Conservation (phyloP, 352 stramenopile genomes). For the Globisporangium yorkense region DNA sequence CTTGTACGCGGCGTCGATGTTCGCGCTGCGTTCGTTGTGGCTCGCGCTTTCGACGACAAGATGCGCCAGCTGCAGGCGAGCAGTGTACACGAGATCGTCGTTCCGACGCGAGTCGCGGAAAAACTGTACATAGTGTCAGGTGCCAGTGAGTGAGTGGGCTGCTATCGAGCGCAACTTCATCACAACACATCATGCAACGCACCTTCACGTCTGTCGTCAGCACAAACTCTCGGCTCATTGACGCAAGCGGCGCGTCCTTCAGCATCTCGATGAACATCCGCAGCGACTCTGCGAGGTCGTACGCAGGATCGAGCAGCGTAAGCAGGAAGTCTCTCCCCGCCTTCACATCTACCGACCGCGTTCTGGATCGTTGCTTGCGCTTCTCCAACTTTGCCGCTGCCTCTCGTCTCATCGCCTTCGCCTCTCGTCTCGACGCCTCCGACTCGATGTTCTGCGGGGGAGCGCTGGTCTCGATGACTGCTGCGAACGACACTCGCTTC, state of each 20-base stretch:
- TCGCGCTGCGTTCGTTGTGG: conserved; percentile 37
- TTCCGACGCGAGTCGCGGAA: conserved; percentile 28
- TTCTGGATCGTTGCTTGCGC: not conserved
- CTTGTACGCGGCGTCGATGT: conserved; percentile 31
- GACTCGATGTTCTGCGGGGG: not conserved
- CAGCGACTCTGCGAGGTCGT: conserved; percentile 56
- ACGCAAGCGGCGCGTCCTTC: conserved; percentile 28
- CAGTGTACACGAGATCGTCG: conserved; percentile 16
- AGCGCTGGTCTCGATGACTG: conserved; percentile 5
- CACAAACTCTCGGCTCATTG: conserved; percentile 59
- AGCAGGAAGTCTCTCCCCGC: conserved; percentile 42
- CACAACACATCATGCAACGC: not conserved
- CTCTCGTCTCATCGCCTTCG: not conserved
- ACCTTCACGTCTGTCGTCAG: conserved; percentile 52
- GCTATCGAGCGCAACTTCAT: not conserved
- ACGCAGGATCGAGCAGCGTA: conserved; percentile 42
- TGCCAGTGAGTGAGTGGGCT: not conserved
- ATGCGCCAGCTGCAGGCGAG: conserved; percentile 33
- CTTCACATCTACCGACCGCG: conserved; percentile 7
- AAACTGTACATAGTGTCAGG: conserved; percentile 25
- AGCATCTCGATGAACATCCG: conserved; percentile 33
- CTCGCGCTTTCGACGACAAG: conserved; percentile 28
- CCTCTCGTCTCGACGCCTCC: not conserved
- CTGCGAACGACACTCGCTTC: conserved; percentile 13
- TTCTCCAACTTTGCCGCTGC: not conserved